These are phyloP conservation scores for Russula sp. DNA, from an alignment of 768 basidiomycete genomes.

Conservation along the genomic window DNA sequence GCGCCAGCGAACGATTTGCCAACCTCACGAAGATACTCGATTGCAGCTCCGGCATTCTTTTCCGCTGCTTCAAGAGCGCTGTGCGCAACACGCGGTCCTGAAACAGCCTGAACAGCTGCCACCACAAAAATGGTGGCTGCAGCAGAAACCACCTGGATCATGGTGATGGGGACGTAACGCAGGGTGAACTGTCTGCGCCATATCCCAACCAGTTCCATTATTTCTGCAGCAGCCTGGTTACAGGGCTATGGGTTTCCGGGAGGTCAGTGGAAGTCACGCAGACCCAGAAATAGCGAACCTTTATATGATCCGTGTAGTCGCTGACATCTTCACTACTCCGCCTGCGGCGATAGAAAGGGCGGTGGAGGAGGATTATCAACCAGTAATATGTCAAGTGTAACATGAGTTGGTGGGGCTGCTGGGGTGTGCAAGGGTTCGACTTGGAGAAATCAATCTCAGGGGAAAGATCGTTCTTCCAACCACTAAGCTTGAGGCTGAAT, in stretches of 20 bases:
- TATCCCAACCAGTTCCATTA: conserved; percentile 21
- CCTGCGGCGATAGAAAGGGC: conserved; percentile 23
- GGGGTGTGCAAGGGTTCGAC: conserved; percentile 7
- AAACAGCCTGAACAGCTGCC: conserved; percentile 23
- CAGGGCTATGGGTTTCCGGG: conserved; percentile 15
- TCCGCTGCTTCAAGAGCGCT: conserved; percentile 11
- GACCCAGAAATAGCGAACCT: background rate
- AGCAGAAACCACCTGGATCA: conserved; percentile 25
- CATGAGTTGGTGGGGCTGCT: conserved; percentile 23
- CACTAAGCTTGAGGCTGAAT: conserved; percentile 21
- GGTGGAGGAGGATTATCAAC: conserved; percentile 22
- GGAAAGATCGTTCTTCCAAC: conserved; percentile 21
- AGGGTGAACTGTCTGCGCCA: conserved; percentile 19
- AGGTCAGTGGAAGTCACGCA: background rate
- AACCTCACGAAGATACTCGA: conserved; percentile 21
- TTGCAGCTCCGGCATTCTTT: conserved; percentile 7
- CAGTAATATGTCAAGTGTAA: conserved; percentile 24
- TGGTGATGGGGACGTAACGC: conserved; percentile 24
- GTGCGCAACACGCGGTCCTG: conserved; percentile 20
- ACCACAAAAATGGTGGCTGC: conserved; percentile 26
- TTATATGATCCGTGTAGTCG: conserved; percentile 17
- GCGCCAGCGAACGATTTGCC: conserved; percentile 22
- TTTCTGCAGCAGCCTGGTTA: conserved; percentile 20
- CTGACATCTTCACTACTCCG: conserved; percentile 11
- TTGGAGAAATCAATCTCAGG: conserved; percentile 22